Evolutionary conservation across 805 yeast genomes (phyloP), one percentile per base, ranked within the genome.

Genomic region (Saturnispora hagleri): DNA sequence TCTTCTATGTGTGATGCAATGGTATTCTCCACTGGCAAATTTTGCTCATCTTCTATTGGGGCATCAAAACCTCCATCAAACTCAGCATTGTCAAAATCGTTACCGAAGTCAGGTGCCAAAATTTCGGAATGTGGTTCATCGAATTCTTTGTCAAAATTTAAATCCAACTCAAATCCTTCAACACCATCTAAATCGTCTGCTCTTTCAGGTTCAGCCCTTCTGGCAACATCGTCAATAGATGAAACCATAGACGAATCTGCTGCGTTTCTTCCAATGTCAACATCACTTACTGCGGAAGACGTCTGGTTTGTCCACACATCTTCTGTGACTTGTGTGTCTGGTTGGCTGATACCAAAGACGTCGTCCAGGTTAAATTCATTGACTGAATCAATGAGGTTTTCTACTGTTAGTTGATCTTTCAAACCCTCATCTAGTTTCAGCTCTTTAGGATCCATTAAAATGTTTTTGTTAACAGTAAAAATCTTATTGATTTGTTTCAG

Each of bases 341-440:
- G 52, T 43, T 58, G 60, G 2, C 58, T 44, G 22, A 34, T 27
- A 3, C 55, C 58, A 18, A 64, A 60, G 7, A 63, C 49, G 12
- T 65, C 69, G 51, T 75, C 76, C 42, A 73, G 65, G 54, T 69
- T 61, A 58, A 79, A 66, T 22, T 46, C 53, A 33, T 85, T 85
- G 45, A 81, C 86, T 57, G 81, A 86, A 55, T 77, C 77, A 41
- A 86, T 69, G 56, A 88, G 78, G 61, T 87, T 95, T 38, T 82
- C 75, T 53, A 82, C 87, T 0, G 95, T 84, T 44, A 89, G 83
- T 18, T 87, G 86, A 67, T 89, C 95, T 60, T 76, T 81, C 58
- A 89, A 72, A 1, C 82, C 77, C 42, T 76, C 77, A 31, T 76
- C 75, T 34, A 85, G 71, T 27, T 81, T 81, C 31, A 84, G 71